Conservation (phyloP, 495 filamentous ascomycete genomes). For the Aspergillus homomorphus region DNA sequence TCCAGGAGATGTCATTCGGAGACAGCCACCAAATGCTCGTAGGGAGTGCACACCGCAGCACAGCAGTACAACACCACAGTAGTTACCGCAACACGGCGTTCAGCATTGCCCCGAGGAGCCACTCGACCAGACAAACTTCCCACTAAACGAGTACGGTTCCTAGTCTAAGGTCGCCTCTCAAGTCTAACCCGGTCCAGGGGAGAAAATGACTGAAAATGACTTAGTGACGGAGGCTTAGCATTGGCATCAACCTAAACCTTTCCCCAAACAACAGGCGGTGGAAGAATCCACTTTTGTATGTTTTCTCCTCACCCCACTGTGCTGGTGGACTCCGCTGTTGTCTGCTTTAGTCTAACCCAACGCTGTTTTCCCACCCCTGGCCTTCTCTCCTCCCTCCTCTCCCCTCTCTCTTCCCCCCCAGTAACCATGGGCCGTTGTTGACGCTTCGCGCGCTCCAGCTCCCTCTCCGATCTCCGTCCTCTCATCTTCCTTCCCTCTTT, state of each 20-base stretch:
- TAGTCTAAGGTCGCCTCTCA: neutral
- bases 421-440: constrained; percentile 19
- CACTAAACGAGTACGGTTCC: neutral
- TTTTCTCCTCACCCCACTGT: constrained; percentile 11
- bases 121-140: neutral
- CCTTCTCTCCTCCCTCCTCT: too few species aligned
- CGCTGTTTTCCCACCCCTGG: neutral
- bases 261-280: constrained; percentile 9
- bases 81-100: too few species aligned
- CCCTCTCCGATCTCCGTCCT: neutral
- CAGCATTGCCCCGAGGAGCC: neutral
- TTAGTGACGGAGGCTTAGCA: constrained; percentile 30
- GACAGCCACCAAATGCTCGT: too few species aligned
- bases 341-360: neutral
- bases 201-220: neutral
- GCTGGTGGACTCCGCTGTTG: constrained; percentile 10
- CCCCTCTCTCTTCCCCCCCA: constrained; percentile 3
- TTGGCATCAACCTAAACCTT: constrained; percentile 23
- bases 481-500: neutral
- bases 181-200: neutral
- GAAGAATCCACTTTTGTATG: neutral
- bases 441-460: constrained; percentile 11
- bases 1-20: too few species aligned
- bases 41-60: neutral
- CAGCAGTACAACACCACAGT: too few species aligned